A percentile compares a stretch with the other conserved stretches of the same genome.
phyloP scores from a whole-genome alignment of 225 moss, liverwort and hornwort species.

The Anthoceros angustus region DNA sequence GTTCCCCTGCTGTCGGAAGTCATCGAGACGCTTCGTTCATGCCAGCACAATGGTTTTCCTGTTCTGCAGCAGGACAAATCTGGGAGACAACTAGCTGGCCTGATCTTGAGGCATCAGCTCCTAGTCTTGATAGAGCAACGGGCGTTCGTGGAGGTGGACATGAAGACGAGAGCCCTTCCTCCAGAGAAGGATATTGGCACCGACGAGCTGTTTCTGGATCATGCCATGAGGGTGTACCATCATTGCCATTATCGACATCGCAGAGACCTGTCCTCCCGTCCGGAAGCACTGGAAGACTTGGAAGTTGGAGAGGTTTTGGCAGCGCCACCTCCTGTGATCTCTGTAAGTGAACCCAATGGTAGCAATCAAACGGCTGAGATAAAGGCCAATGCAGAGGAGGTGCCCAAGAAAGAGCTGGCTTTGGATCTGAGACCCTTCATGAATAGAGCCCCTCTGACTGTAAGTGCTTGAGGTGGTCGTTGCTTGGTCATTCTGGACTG shows the following conservation, averaged over 20 bases:
- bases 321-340: slow-evolving; percentile 8
- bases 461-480: slow-evolving; percentile 20
- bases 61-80: slow-evolving; percentile 33
- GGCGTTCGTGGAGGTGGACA: slow-evolving; percentile 44
- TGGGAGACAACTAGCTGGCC: slow-evolving; percentile 51
- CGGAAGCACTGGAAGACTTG: slow-evolving; percentile 51
- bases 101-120: slow-evolving; percentile 65
- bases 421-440: slow-evolving; percentile 65
- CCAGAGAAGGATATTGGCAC: neutral
- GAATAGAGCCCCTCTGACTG: slow-evolving; percentile 76
- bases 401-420: slow-evolving; percentile 22
- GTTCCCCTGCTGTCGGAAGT: slow-evolving; percentile 36
- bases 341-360: too few relatives aligned
- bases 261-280: slow-evolving; percentile 48
- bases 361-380: neutral
- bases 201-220: slow-evolving; percentile 27
- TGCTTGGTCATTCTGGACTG: neutral
- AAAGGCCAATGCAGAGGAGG: neutral
- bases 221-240: slow-evolving; percentile 74
- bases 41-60: slow-evolving; percentile 69
- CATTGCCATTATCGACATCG: slow-evolving; percentile 60
- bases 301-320: slow-evolving; percentile 36
- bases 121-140: slow-evolving; percentile 55
- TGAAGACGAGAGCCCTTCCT: slow-evolving; percentile 7
- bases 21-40: slow-evolving; percentile 32